Evolutionary conservation across 1,139 yeast species (phyloP), one percentile per base, ranked within the genome.

Genomic region (Nakaseomyces uthaithaninus): DNA sequence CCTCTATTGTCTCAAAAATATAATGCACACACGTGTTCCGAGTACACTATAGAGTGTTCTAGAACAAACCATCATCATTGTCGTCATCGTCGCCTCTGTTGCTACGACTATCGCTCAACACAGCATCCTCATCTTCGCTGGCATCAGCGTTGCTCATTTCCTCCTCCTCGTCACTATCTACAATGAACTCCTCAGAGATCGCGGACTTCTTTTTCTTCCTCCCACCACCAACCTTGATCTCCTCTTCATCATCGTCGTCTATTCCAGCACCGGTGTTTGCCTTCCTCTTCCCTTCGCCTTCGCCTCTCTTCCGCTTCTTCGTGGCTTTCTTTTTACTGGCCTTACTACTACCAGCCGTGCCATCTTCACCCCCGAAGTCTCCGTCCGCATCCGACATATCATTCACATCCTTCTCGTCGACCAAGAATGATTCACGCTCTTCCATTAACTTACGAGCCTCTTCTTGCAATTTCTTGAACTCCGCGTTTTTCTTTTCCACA

Each of bases 381-480:
- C 45, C 56, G 41, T 60, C 65, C 40, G 54, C 57, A 26, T 47
- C 60, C 31, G 53, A 49, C 11, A 49, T 40, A 37, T 58, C 61
- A n/a, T 55, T 60, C 27, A 55, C 62, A 34, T 58, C 62, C 11
- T 57, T 63, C 16, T 66, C 67, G n/a, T 60, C 62, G 15, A 59
- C 60, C 12, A 50, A 45, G 22, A 52, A 41, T 14, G 56, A 66
- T 49, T 66, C 62, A 47, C 64, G 59, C 39, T 60, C 64, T 41
- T 58, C 54, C 30, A 60, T 56, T 22, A 54, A 80, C 57, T 80
- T 80, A 51, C 75, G 75, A 5, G 94, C 93, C 57, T 85, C 91
- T 50, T 80, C 86, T 57, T 83, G 94, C 42, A 85, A 67, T 43
- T 67, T 72, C 46, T 72, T 74, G 57, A 89, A 76, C 58, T 86